A percentile compares a stretch with the other conserved stretches of the same genome.
phyloP scores from a whole-genome alignment of 2,329 filamentous ascomycete species.

The Dothistroma septosporum region DNA sequence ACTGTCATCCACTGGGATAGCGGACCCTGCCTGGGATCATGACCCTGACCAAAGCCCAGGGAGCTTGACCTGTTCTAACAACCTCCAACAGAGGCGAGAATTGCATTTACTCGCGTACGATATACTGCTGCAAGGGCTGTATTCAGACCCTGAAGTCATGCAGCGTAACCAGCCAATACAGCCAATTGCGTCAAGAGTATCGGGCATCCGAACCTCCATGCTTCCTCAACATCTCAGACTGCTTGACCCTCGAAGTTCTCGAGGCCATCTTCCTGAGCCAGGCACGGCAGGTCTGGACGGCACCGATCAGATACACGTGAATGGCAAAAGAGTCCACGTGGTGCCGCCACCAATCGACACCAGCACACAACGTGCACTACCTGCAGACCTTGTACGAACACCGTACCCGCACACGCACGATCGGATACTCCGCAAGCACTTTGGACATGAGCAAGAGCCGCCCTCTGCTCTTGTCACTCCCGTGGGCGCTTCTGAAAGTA shows the following conservation, averaged over 20 bases:
- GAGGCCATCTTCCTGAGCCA: conserved; percentile 11
- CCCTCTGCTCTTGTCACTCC: conserved; percentile 12
- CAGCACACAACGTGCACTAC: conserved; percentile 21
- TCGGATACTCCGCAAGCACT: conserved; percentile 25
- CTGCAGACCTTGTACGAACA: conserved; percentile 31
- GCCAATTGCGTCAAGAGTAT: conserved; percentile 2
- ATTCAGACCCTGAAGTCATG: conserved; percentile 28
- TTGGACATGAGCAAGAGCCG: conserved; percentile 15
- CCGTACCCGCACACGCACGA: conserved; percentile 30
- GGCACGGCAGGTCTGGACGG: neutral
- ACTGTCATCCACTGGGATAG: conserved; percentile 12
- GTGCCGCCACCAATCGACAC: conserved; percentile 34
- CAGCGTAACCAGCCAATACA: conserved; percentile 9
- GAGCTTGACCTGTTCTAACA: conserved; percentile 17
- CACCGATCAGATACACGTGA: conserved; percentile 7
- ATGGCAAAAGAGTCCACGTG: conserved; percentile 30
- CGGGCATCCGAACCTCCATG: conserved; percentile 20
- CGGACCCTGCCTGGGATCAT: conserved; percentile 13
- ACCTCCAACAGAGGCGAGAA: conserved; percentile 29
- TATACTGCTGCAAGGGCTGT: conserved; percentile 33
- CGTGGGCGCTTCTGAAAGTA: conserved; percentile 21
- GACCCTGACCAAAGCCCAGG: conserved; percentile 3
- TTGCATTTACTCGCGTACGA: conserved; percentile 33
- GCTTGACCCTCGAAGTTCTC: conserved; percentile 27
- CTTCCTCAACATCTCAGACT: conserved; percentile 21